Conservation (phyloP, 352 stramenopile species). For the Pelagophyceae sp. region DNA sequence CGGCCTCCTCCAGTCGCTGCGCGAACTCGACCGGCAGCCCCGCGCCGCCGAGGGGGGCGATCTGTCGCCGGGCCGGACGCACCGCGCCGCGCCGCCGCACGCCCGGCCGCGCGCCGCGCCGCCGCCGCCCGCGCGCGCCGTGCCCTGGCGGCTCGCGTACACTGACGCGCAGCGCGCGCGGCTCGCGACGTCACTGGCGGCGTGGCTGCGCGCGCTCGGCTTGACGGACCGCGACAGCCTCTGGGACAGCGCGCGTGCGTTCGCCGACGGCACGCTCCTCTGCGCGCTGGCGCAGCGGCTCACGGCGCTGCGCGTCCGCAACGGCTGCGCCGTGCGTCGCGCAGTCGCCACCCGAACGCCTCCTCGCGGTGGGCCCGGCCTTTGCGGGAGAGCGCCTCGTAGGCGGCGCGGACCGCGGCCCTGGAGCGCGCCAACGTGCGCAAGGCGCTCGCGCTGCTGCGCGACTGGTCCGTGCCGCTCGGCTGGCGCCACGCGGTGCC, state of each 20-base stretch:
- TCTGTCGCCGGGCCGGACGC: too few species aligned
- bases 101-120: too few species aligned
- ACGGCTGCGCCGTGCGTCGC: not conserved
- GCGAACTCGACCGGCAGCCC: too few species aligned
- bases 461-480: not conserved
- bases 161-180: not conserved
- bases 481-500: not conserved
- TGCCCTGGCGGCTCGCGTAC: not conserved
- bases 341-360: too few species aligned
- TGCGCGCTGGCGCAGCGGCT: not conserved
- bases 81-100: too few species aligned
- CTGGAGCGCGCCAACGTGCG: not conserved
- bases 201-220: not conserved
- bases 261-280: not conserved
- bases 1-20: too few species aligned
- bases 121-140: not conserved
- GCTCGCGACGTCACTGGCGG: not conserved
- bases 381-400: too few species aligned
- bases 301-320: not conserved
- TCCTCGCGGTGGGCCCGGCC: too few species aligned
- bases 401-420: not conserved
- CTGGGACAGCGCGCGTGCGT: not conserved
- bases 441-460: not conserved
- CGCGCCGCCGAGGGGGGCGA: too few species aligned
- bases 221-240: not conserved